Percentiles rank a stretch among this genome's conserved stretches.
phyloP scores from a whole-genome alignment of 2,329 filamentous ascomycete species.

The Sclerotiophoma versabilis region DNA sequence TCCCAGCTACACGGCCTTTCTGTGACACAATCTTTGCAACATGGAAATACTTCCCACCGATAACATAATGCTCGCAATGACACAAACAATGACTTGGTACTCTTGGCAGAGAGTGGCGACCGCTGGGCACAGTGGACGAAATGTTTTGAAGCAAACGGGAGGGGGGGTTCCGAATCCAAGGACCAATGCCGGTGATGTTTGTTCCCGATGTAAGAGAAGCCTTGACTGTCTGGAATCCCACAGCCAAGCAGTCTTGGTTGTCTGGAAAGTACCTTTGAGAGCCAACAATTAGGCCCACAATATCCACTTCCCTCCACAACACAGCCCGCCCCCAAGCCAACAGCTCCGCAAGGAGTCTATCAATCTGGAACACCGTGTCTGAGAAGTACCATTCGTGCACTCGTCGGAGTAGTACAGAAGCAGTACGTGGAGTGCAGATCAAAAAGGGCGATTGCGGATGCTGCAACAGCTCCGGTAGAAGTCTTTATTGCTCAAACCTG shows the following conservation, averaged over 20 bases:
- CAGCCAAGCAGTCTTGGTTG: conserved; percentile 21
- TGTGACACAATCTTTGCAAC: background rate
- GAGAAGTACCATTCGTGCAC: background rate
- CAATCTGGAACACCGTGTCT: background rate
- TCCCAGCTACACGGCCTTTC: conserved; percentile 15
- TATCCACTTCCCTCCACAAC: background rate
- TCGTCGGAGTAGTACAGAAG: conserved; percentile 5
- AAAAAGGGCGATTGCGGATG: background rate
- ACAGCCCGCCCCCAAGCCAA: background rate
- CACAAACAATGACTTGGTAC: background rate
- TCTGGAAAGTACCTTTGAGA: background rate
- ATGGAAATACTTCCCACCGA: background rate
- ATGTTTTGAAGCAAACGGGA: conserved; percentile 14
- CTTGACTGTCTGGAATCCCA: conserved; percentile 15
- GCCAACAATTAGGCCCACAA: background rate
- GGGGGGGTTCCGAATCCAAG: background rate
- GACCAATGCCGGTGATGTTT: background rate
- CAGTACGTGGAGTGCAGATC: background rate
- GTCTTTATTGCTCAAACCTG: background rate
- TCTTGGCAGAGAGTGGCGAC: background rate
- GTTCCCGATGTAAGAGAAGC: conserved; percentile 4
- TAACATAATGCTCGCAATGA: background rate
- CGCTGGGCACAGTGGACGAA: conserved; percentile 2
- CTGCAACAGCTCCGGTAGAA: background rate
- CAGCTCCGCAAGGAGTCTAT: background rate